Evolutionary conservation across 2,329 filamentous ascomycete species (phyloP).

Genomic region (Cordyceps cicadae): DNA sequence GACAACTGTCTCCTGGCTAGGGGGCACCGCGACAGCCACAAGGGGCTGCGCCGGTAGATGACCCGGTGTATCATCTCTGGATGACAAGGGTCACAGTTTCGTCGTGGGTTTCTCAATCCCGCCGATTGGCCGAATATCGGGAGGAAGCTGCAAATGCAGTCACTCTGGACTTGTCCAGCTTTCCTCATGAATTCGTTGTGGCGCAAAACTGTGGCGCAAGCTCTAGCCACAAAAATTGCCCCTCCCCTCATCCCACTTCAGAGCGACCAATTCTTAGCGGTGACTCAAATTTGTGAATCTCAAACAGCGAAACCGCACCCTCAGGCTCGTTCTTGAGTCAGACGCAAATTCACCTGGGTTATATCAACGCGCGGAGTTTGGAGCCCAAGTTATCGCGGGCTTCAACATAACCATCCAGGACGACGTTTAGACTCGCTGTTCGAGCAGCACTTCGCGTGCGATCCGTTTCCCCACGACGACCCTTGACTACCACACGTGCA

Average conservation of each 20-base stretch:
- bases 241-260: slow-evolving; percentile 14
- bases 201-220: slow-evolving; percentile 11
- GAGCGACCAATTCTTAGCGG: not conserved
- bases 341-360: not conserved
- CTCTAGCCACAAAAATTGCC: slow-evolving; percentile 12
- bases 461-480: slow-evolving; percentile 41
- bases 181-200: not conserved
- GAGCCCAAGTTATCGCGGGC: slow-evolving; percentile 28
- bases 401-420: slow-evolving; percentile 29
- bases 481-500: slow-evolving; percentile 32
- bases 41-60: not conserved
- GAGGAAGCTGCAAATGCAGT: not conserved
- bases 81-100: not conserved
- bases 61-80: not conserved
- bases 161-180: not conserved
- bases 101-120: not conserved
- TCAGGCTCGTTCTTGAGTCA: slow-evolving; percentile 9
- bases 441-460: slow-evolving; percentile 53
- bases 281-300: slow-evolving; percentile 12
- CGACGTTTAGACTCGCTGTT: slow-evolving; percentile 42
- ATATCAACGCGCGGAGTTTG: slow-evolving; percentile 9
- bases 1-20: not conserved
- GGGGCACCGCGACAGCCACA: slow-evolving; percentile 4
- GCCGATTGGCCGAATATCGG: not conserved
- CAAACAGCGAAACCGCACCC: slow-evolving; percentile 6